Evolutionary conservation across 2,329 filamentous ascomycete species (phyloP), one percentile per base, ranked within the genome.

Genomic region (Stylonectria norvegica): DNA sequence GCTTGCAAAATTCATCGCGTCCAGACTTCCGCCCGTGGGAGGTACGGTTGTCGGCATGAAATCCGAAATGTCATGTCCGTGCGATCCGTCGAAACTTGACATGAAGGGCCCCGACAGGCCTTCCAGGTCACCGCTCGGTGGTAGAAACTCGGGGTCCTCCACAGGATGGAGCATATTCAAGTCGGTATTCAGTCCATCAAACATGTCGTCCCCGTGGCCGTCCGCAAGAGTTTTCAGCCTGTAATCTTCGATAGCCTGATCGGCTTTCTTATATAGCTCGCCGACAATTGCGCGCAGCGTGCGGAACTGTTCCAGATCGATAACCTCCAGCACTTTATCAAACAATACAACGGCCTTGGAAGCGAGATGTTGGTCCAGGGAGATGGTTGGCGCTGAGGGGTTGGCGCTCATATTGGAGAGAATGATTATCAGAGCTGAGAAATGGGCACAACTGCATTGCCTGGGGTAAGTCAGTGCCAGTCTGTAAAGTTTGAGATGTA

Each of bases 341-440:
- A 63, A 59, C 0, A 65, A 37, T 5, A 47, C 42, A 1, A 64
- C 37, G 1, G 58, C 49, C 17, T 57, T 57, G 10, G 50, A 36
- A 5, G 55, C 48, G 3, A 66, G 44, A 20, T 52, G 49, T 19
- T 60, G 55, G 30, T 66, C 63, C 5, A 54, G 29, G 3, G 53
- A 40, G 5, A 63, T 47, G 0, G 39, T 23, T 1, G 40, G 37
- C 35, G 62, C 56, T 1, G 45, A 45, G 1, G 62, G 64, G 7
- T 59, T 47, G 12, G 62, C 40, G 7, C 56, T 45, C 45, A 62
- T 61, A 46, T 65, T 60, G 40, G 55, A 52, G 10, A 66, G 52
- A 6, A 66, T 28, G 23, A 66, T 53, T 36, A 64, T 59, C n/a
- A 65, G 49, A 1, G 52, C 55, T 2, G 61, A 64, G 34, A 65